Base-by-base conservation (phyloP, 164 flowering plant genomes). In the Malania oleifera region DNA sequence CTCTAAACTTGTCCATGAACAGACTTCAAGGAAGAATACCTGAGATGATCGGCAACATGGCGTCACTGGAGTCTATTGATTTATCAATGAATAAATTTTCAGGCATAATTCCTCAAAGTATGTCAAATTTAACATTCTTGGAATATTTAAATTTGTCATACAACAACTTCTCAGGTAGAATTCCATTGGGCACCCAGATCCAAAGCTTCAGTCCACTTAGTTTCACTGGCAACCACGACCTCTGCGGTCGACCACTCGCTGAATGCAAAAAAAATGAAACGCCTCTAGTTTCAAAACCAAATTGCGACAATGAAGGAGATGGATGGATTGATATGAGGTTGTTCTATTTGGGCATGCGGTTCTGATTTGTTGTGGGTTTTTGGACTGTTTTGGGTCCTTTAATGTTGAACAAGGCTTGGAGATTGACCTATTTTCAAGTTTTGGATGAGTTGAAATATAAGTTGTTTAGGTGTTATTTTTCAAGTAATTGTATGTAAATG, bases 1-100 rank as follows among this genome's bases (percentile, higher is more conserved):
- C 52, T 14, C 29, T 53, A n/a, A 62, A 62, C 65, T 53, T 62
- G 24, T 62, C 65, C 1, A 10, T 28, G 23, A 54, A 62, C 19
- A 25, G 43, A 44, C 20, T 62, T 1, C 41, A 19, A 6, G 65
- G 65, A 28, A 29, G 5, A 1, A 62, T 62, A 3, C 56, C 59
- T 0, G 22, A 29, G 3, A 39, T 1, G 34, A 62, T 62, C 8
- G 65, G 65, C 1, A 1, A 39, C 31, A 53, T 62, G 65, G 20
- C 15, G 31, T 43, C 59, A 19, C 20, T 62, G 18, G 65, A 62
- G 22, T 62, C 65, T 0, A 43, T 53, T 1, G 65, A 62, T 29
- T 19, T 62, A 5, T 62, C 65, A 13, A 20, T 25, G 26, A 62
- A 62, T 26, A 11, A 54, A 28, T 28, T 62, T 40, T 28, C 43